phyloP scores from a whole-genome alignment of 2,329 filamentous ascomycete genomes.

The Fusarium anthophilum region DNA sequence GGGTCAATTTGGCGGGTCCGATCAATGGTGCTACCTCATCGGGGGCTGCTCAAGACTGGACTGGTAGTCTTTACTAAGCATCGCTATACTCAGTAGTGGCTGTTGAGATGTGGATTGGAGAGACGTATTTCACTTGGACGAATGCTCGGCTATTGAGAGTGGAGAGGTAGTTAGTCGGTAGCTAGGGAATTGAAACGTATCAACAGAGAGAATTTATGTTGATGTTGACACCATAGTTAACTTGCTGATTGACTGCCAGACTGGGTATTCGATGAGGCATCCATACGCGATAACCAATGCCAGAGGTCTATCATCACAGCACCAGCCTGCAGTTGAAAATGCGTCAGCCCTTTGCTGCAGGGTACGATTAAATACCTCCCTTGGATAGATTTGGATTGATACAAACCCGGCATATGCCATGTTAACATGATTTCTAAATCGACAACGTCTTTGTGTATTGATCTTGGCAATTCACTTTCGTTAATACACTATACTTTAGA shows the following conservation, averaged over 20 bases:
- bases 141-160: no score
- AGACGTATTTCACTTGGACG: accelerated
- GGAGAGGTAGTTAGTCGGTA: no score
- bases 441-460: no score
- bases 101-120: no score
- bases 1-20: neutral
- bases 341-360: no score
- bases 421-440: no score
- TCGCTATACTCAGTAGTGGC: neutral
- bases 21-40: neutral
- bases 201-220: accelerated
- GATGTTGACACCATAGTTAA: neutral
- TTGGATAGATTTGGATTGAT: no score
- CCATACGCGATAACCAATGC: no score
- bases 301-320: no score
- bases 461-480: no score
- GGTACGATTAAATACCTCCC: accelerated
- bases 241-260: neutral
- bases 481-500: no score
- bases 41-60: neutral
- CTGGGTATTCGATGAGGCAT: neutral
- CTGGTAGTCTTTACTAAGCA: neutral
- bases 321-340: neutral
- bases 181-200: accelerated
- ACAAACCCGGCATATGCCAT: no score